These are phyloP conservation scores for Aspergillus tanneri DNA, from an alignment of 2,329 filamentous ascomycete species.

Conservation along the genomic window DNA sequence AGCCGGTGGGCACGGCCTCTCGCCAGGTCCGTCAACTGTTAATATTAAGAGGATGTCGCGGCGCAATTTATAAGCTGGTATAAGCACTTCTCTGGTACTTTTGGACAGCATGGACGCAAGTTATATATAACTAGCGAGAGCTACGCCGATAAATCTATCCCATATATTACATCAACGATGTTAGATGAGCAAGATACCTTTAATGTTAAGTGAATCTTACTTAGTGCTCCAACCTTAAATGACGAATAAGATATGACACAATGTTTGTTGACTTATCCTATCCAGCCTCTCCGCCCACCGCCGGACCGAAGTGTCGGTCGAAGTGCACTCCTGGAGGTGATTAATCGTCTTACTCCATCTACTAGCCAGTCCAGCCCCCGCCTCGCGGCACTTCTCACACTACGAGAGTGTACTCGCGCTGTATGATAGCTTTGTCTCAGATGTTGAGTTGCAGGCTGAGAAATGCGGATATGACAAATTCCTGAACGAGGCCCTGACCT, in stretches of 20 bases:
- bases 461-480: constrained; percentile 47
- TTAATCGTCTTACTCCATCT: not conserved
- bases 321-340: too few species aligned
- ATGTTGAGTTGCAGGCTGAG: constrained; percentile 42
- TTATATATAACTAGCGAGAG: constrained; percentile 73
- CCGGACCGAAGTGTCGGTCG: too few species aligned
- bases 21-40: constrained; percentile 63
- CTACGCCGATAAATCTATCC: constrained; percentile 67
- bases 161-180: constrained; percentile 72
- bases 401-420: constrained; percentile 43
- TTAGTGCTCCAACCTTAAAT: constrained; percentile 70
- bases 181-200: constrained; percentile 67
- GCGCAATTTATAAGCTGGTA: constrained; percentile 75
- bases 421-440: constrained; percentile 41
- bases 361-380: constrained; percentile 31
- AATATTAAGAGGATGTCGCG: constrained; percentile 66
- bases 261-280: constrained; percentile 26
- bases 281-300: too few species aligned
- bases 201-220: constrained; percentile 65
- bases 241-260: constrained; percentile 53
- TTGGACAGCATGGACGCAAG: constrained; percentile 65
- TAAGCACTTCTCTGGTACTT: constrained; percentile 71
- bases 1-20: constrained; percentile 62
- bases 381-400: constrained; percentile 43
- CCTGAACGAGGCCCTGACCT: constrained; percentile 54